Evolutionary conservation across 2,329 filamentous ascomycete species (phyloP).

Genomic region (Aspergillaceae sp.): DNA sequence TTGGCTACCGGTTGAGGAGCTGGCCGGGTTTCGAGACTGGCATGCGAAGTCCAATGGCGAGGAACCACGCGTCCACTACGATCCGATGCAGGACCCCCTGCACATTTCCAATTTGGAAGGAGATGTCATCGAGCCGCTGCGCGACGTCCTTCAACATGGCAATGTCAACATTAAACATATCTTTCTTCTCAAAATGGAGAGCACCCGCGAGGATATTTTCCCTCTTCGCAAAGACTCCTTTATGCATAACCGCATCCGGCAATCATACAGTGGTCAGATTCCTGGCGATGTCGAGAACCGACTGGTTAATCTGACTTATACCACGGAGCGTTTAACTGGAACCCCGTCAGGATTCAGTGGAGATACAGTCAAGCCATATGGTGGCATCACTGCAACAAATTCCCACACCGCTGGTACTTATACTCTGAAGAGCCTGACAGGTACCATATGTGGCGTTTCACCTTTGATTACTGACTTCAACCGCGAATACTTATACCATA

Average conservation of each 20-base stretch:
- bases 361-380: slow-evolving; percentile 17
- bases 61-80: slow-evolving; percentile 21
- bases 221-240: slow-evolving; percentile 33
- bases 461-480: slow-evolving; percentile 37
- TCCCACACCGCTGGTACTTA: slow-evolving; percentile 36
- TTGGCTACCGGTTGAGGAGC: slow-evolving; percentile 10
- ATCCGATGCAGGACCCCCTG: slow-evolving; percentile 28
- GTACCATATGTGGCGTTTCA: slow-evolving; percentile 33
- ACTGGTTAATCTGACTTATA: slow-evolving; percentile 18
- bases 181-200: slow-evolving; percentile 36
- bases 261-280: slow-evolving; percentile 23
- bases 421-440: slow-evolving; percentile 36
- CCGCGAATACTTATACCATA: slow-evolving; percentile 30
- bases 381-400: slow-evolving; percentile 32
- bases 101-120: slow-evolving; percentile 32
- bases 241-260: slow-evolving; percentile 23
- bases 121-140: slow-evolving; percentile 15
- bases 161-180: slow-evolving; percentile 35
- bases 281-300: slow-evolving; percentile 19
- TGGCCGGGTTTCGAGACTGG: slow-evolving; percentile 16
- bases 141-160: slow-evolving; percentile 11
- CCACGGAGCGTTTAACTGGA: slow-evolving; percentile 17
- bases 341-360: slow-evolving; percentile 8
- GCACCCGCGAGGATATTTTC: slow-evolving; percentile 39
- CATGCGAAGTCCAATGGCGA: slow-evolving; percentile 1